Percentiles rank a stretch among this genome's conserved stretches.
These are phyloP conservation scores for Desmodesmus armatus DNA, from an alignment of 139 green algal species.

Conservation along the genomic window DNA sequence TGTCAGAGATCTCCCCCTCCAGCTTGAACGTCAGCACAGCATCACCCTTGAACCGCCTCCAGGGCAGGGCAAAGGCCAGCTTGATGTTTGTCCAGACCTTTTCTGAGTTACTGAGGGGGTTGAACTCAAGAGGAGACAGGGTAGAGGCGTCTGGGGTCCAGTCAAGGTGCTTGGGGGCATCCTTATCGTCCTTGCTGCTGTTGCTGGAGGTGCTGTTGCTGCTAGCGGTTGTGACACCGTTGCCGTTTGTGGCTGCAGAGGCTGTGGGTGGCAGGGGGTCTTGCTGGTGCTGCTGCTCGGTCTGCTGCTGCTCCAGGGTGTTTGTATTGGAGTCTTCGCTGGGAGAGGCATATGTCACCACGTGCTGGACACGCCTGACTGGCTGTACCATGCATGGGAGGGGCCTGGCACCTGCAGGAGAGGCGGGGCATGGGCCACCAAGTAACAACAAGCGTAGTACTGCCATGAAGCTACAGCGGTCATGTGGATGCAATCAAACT, in stretches of 20 bases:
- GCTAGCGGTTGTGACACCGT: background rate
- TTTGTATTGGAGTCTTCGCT: too few species aligned
- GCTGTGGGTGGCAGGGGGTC: background rate
- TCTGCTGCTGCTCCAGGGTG: background rate
- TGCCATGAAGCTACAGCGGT: too few species aligned
- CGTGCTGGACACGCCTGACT: too few species aligned
- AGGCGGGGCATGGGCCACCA: too few species aligned
- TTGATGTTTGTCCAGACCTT: constrained; percentile 59
- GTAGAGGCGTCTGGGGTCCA: constrained; percentile 12
- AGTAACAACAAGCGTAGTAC: too few species aligned
- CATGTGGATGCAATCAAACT: too few species aligned
- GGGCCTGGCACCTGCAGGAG: too few species aligned
- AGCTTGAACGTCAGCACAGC: constrained; percentile 85
- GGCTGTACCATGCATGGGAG: too few species aligned
- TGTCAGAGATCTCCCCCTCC: constrained; percentile 65
- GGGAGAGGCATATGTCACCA: too few species aligned
- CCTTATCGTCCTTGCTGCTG: constrained; percentile 22
- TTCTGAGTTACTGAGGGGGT: constrained; percentile 26
- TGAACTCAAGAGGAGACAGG: constrained; percentile 26
- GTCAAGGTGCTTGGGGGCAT: constrained; percentile 13
- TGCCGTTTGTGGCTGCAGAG: background rate
- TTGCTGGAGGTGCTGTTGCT: background rate
- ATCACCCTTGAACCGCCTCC: constrained; percentile 88
- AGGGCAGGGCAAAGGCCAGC: constrained; percentile 83
- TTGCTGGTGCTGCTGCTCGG: background rate